Base-by-base conservation (phyloP, 2,329 filamentous ascomycete species). In the Colletotrichum tropicale region DNA sequence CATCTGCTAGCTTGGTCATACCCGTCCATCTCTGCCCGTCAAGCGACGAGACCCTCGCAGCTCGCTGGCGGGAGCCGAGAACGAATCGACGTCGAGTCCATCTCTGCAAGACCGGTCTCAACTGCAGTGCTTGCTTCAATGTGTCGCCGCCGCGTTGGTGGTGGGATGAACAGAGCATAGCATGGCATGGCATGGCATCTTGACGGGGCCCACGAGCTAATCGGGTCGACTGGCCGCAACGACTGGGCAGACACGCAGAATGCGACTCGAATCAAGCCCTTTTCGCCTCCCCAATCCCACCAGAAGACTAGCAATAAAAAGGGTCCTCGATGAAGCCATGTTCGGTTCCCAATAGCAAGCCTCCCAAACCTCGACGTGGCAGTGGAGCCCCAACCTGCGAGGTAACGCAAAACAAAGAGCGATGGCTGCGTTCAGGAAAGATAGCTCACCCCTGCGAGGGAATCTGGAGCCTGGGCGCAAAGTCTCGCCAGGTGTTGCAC, bases 341-440 rank as follows among this genome's bases (percentile, higher is more conserved):
- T 26, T 66, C 28, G 52, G 26, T 66, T 52, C 38, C 61, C 55
- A 36, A 56, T 66, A n/a, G 72, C 43, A 52, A 52, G 43, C 55
- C 16, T 38, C 34, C 60, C 48, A 16, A 24, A n/a, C 70, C 64
- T 52, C 74, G 74, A 75, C 74, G 74, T 75, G 74, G 74, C 74
- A 75, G 74, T 75, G 74, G 74, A 60, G 73, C 74, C 64, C 43
- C 48, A 34, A 52, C 32, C 65, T 75, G 70, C 64, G 56, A 73
- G 64, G 73, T 75, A 75, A 73, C 73, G 64, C 73, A 75, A 73
- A 75, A 73, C 64, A 73, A 75, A 75, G 74, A 65, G 56, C 70
- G 34, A 65, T 36, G 30, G 74, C 70, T 73, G 74, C 74, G 65
- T 73, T 73, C 64, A 61, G 70, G 48, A 62, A 66, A 64, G 56